Evolutionary conservation across 257 asterid species (phyloP), one percentile per base, ranked within the genome.

Genomic region (Solanum pinnatisectum): DNA sequence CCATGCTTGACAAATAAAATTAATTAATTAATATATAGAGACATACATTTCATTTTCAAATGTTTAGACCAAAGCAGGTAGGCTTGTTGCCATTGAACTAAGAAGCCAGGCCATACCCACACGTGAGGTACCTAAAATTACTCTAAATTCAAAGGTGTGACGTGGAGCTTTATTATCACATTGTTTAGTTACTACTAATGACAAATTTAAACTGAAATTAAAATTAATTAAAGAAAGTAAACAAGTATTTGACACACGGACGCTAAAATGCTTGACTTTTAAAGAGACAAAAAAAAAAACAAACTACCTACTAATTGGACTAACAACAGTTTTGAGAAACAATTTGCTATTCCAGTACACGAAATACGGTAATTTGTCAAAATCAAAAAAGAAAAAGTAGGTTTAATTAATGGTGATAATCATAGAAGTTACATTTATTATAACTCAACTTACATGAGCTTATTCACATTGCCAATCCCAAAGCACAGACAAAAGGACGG

Each of bases 231-330:
- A 30, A 49, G 20, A 27, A 30, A 10, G 27, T 81, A 49, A 49
- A 27, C 10, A 46, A 37, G 8, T 32, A 35, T 68, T 39, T 59
- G 72, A 49, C 86, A 35, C 44, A 30, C 70, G 72, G 72, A 65
- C 42, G 40, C 5, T 90, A 78, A 79, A 87, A n/a, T 89, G 88
- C 86, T 90, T 90, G 94, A 93, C 95, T 92, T 72, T 88, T 87
- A 52, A 68, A 94, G 94, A 92, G 87, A 92, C 93, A 88, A 68
- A 25, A 87, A 56, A 18, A 18, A 37, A 85, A 87, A 82, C 6
- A 67, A 10, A 27, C 11, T 18, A 90, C 90, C 92, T 84, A 90
- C 87, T 78, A 46, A 72, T 84, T 90, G 63, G 91, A 94, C 92
- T 84, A 89, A 87, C 27, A 86, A 87, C 25, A 87, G 88, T 87